Conservation (phyloP, 768 basidiomycete genomes). For the Mycena maculata region DNA sequence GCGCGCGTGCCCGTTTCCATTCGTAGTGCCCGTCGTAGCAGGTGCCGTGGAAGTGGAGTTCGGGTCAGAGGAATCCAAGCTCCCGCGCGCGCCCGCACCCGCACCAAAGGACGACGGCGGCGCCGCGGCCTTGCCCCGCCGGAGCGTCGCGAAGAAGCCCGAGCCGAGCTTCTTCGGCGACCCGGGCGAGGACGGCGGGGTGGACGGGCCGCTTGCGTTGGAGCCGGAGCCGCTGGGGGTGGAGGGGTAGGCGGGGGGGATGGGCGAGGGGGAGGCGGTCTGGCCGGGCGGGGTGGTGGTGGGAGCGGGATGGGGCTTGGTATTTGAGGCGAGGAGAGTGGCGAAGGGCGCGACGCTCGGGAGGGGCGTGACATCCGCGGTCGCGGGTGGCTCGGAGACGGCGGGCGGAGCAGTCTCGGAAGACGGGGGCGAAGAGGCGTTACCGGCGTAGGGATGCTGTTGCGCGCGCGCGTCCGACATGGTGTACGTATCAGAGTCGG, state of each 20-base stretch:
- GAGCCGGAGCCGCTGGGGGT: too few relatives aligned
- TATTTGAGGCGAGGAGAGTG: neutral
- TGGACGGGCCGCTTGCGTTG: too few relatives aligned
- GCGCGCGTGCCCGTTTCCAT: neutral
- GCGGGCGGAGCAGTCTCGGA: neutral
- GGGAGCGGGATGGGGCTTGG: too few relatives aligned
- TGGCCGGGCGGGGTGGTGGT: neutral
- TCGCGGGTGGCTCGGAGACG: neutral
- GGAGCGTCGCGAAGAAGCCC: too few relatives aligned
- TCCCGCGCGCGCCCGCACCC: neutral
- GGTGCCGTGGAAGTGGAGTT: neutral
- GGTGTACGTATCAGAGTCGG: too few relatives aligned
- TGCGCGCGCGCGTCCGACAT: too few relatives aligned
- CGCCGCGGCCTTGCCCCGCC: too few relatives aligned
- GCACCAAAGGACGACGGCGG: neutral
- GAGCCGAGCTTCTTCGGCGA: too few relatives aligned
- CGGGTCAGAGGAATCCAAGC: neutral
- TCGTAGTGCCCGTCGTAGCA: neutral
- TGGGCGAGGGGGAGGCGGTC: neutral
- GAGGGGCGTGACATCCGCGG: slow-evolving; percentile 1
- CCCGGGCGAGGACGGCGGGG: too few relatives aligned
- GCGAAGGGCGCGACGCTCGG: neutral
- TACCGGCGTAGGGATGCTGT: too few relatives aligned
- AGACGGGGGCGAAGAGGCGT: neutral
- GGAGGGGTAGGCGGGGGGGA: too few relatives aligned